Base-by-base conservation (phyloP, 2,329 filamentous ascomycete genomes). In the Chaetomium globosum region DNA sequence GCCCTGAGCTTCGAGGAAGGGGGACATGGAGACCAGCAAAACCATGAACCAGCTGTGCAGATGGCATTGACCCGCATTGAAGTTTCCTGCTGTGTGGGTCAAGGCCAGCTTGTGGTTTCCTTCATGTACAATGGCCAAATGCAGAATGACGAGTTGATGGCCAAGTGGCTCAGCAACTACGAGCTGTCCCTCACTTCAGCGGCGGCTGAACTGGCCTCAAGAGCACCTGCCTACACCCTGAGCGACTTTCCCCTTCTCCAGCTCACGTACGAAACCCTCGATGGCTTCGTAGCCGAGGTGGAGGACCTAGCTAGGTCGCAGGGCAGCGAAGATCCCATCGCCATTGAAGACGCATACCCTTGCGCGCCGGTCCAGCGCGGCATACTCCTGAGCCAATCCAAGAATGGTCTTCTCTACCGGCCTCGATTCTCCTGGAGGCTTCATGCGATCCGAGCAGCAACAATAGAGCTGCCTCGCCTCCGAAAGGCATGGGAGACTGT, bases 241-340 rank as follows among this genome's bases (percentile, higher is more conserved):
- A 51, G 48, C 26, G n/a, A 51, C 48, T 51, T 51, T 28, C 48
- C 48, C 48, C 48, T 51, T 51, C 48, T 51, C 48, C 48, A 51
- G 48, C 48, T 51, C 48, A 21, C 48, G 48, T 51, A 51, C 48
- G 48, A 51, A 51, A 51, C 48, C 48, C 48, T 51, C 48, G 48
- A 28, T 21, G 26, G 48, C 48, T 51, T 51, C 21, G 48, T 51
- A 28, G 48, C 48, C 48, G 48, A 51, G 48, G 48, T 51, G 48
- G 48, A 51, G 48, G 21, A 5, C 21, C 48, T 51, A 51, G 48
- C 21, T 51, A 51, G 48, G 48, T 51, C 48, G 26, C 48, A 51
- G 48, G 48, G n/a, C 48, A 51, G 48, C 48, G 9, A 28, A 26
- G 48, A 21, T 51, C 48, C 21, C 48, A 51, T 51, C 48, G n/a